Conservation (phyloP, 2,329 filamentous ascomycete genomes). For the Hymenoscyphus linearis region DNA sequence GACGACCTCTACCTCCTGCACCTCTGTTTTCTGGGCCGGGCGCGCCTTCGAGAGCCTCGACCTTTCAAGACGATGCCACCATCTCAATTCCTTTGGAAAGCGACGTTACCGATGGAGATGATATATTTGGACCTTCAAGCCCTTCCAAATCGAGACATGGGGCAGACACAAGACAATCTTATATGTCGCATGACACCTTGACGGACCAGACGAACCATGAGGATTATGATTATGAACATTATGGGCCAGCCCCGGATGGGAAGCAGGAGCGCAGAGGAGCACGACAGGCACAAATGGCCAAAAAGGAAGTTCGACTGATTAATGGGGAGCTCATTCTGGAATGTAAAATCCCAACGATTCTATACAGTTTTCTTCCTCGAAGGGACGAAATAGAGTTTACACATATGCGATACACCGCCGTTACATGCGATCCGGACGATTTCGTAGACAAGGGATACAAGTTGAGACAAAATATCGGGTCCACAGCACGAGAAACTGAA, state of each 20-base stretch:
- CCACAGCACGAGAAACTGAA: constrained; percentile 82
- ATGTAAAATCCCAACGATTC: constrained; percentile 97
- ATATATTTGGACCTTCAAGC: constrained; percentile 64
- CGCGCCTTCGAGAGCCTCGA: constrained; percentile 43
- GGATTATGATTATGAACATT: constrained; percentile 66
- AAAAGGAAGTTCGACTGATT: constrained; percentile 91
- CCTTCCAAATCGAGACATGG: constrained; percentile 20
- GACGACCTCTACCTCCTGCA: constrained; percentile 80
- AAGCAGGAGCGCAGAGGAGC: constrained; percentile 85
- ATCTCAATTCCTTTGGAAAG: constrained; percentile 64
- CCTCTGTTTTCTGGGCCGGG: constrained; percentile 68
- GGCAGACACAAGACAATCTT: constrained; percentile 34
- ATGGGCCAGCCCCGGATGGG: constrained; percentile 80
- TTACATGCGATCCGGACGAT: constrained; percentile 96
- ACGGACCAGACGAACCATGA: constrained; percentile 33
- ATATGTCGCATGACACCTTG: constrained; percentile 31
- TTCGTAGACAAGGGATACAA: constrained; percentile 87
- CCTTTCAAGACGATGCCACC: constrained; percentile 62
- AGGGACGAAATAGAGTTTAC: constrained; percentile 95
- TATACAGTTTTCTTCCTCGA: constrained; percentile 93
- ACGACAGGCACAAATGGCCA: constrained; percentile 79
- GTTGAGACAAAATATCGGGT: constrained; percentile 82
- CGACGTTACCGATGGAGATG: constrained; percentile 47
- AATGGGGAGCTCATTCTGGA: constrained; percentile 97
- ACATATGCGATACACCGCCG: constrained; percentile 96